A percentile compares a stretch with the other conserved stretches of the same genome.
These are phyloP conservation scores for Hypoxylon sp. DNA, from an alignment of 2,329 filamentous ascomycete genomes.

Conservation along the genomic window DNA sequence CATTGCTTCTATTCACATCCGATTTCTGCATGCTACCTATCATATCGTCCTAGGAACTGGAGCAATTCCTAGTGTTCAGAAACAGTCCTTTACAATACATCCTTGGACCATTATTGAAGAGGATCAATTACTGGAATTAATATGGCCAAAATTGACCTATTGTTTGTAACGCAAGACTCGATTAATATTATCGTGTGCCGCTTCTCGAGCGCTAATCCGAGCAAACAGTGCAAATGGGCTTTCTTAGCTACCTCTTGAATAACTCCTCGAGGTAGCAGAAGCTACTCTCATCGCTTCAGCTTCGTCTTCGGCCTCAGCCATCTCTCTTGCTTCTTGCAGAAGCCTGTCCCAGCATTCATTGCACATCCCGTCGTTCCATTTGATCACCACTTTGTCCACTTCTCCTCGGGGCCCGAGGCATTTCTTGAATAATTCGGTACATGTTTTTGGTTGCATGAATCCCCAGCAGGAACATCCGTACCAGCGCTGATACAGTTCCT, in stretches of 20 bases:
- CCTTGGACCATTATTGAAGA: no score
- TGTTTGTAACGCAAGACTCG: no score
- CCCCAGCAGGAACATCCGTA: conserved; percentile 46
- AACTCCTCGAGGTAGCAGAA: conserved; percentile 32
- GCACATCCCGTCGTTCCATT: conserved; percentile 48
- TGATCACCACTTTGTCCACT: conserved; percentile 45
- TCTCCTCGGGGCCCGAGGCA: conserved; percentile 47
- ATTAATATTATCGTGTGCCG: no score
- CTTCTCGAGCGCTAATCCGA: no score
- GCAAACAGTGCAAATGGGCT: no score
- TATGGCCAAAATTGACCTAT: no score
- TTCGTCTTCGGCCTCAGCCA: conserved; percentile 40
- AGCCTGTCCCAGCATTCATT: conserved; percentile 48
- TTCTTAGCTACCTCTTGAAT: conserved; percentile 27
- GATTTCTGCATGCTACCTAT: no score
- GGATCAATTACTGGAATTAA: no score
- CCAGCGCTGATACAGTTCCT: conserved; percentile 48
- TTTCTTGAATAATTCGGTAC: conserved; percentile 45
- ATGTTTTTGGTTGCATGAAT: conserved; percentile 45
- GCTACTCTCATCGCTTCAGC: conserved; percentile 34
- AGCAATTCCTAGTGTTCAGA: no score
- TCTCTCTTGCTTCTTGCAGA: conserved; percentile 45
- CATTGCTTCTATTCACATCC: no score
- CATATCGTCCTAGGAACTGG: no score
- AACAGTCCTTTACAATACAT: no score